Conservation (phyloP, 768 basidiomycete species). For the Pisolithus albus region DNA sequence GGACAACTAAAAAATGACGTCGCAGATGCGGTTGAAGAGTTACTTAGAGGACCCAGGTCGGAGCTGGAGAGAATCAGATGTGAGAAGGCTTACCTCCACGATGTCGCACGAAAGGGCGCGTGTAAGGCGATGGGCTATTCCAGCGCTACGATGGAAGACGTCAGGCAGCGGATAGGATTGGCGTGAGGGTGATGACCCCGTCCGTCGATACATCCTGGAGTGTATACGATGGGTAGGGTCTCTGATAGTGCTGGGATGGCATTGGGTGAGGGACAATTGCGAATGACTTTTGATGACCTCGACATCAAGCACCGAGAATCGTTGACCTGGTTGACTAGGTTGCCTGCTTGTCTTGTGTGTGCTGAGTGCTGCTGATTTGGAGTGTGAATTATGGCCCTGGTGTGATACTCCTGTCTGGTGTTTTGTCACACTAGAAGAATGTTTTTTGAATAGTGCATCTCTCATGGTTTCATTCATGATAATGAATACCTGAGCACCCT, state of each 20-base stretch:
- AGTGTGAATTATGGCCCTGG: too few species aligned
- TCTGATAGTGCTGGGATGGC: too few species aligned
- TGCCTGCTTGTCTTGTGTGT: too few species aligned
- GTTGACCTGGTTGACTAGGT: too few species aligned
- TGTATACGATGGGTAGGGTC: too few species aligned
- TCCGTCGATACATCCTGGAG: background rate
- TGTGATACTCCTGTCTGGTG: too few species aligned
- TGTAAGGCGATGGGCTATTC: slow-evolving; percentile 56
- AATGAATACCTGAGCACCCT: too few species aligned
- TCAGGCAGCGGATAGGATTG: slow-evolving; percentile 63
- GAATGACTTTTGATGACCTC: background rate
- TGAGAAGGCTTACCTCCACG: slow-evolving; percentile 53
- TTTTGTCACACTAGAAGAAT: too few species aligned
- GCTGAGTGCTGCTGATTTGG: too few species aligned
- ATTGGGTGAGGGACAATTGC: background rate
- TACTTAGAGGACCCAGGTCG: slow-evolving; percentile 54
- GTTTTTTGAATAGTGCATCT: too few species aligned
- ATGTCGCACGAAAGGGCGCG: slow-evolving; percentile 61
- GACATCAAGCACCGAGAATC: background rate
- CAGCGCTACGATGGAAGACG: slow-evolving; percentile 54
- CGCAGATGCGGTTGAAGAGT: slow-evolving; percentile 61
- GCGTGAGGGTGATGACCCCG: background rate
- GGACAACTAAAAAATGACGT: slow-evolving; percentile 70
- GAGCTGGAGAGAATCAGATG: slow-evolving; percentile 60
- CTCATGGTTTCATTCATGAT: too few species aligned